Conservation (phyloP, 306 rosid genomes). For the Crataegus laevigata region DNA sequence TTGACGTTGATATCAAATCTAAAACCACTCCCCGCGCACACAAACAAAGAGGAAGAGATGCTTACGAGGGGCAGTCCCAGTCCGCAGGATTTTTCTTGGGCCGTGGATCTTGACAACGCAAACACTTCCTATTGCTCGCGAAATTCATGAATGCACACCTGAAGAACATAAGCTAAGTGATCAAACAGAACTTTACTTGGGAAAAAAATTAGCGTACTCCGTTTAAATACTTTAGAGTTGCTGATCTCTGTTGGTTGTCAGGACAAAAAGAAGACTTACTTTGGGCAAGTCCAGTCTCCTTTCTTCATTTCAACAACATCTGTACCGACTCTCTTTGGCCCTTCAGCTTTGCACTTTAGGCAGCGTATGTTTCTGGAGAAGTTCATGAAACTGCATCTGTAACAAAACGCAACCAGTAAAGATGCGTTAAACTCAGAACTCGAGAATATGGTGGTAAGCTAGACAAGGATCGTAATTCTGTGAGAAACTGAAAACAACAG, state of each 20-base stretch:
- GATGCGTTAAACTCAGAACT: background rate
- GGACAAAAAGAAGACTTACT: slow-evolving; percentile 34
- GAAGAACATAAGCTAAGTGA: slow-evolving; percentile 17
- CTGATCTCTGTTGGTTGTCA: background rate
- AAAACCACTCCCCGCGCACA: background rate
- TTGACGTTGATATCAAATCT: background rate
- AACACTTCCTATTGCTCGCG: slow-evolving; percentile 56
- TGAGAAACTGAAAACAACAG: background rate
- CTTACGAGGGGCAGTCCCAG: slow-evolving; percentile 88
- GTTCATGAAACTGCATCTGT: slow-evolving; percentile 81
- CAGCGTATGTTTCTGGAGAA: slow-evolving; percentile 63
- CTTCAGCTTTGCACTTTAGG: slow-evolving; percentile 59
- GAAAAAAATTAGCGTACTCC: background rate
- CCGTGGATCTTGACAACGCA: slow-evolving; percentile 53
- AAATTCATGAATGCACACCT: slow-evolving; percentile 88
- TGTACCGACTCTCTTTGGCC: slow-evolving; percentile 33
- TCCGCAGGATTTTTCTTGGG: slow-evolving; percentile 55
- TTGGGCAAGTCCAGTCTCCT: slow-evolving; percentile 87
- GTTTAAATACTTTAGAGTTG: background rate
- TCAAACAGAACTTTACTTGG: background rate
- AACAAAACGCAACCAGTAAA: slow-evolving; percentile 19
- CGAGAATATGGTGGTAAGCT: background rate
- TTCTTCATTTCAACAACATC: slow-evolving; percentile 49
- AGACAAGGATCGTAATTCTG: background rate
- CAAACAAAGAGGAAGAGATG: slow-evolving; percentile 9